Percentiles rank a stretch among this genome's conserved stretches.
Conservation (phyloP, 2,329 filamentous ascomycete genomes). For the Aspergillus unguis region DNA sequence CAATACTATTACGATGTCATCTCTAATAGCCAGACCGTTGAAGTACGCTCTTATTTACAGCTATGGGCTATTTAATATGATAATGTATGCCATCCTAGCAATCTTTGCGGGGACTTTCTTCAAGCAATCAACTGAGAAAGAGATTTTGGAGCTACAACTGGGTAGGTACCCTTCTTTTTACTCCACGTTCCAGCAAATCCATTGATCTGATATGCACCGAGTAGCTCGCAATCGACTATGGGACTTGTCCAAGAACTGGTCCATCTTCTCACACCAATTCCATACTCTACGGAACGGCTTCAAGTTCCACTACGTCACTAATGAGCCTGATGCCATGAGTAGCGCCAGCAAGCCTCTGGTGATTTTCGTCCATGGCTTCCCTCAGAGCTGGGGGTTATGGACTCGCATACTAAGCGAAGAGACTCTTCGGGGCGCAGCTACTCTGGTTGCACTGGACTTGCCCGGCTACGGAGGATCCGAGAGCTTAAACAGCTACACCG, state of each 20-base stretch:
- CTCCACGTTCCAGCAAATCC: neutral
- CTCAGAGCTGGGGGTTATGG: constrained; percentile 58
- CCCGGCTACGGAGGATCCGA: constrained; percentile 60
- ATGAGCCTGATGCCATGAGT: constrained; percentile 22
- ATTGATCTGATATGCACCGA: neutral
- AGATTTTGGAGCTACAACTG: constrained; percentile 39
- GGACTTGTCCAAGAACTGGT: constrained; percentile 50
- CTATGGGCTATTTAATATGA: constrained; percentile 38
- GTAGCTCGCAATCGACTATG: constrained; percentile 53
- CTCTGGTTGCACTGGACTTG: constrained; percentile 55
- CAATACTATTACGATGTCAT: constrained; percentile 22
- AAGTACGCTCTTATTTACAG: constrained; percentile 7
- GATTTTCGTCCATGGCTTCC: constrained; percentile 59
- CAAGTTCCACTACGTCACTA: constrained; percentile 56
- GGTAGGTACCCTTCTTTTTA: constrained; percentile 30
- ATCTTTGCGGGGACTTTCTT: constrained; percentile 38
- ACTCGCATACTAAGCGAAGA: constrained; percentile 45
- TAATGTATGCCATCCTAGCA: constrained; percentile 31
- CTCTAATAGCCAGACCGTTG: constrained; percentile 17
- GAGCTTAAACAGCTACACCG: constrained; percentile 47
- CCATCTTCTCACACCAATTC: constrained; percentile 51
- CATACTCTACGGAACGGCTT: constrained; percentile 48
- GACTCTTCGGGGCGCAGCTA: constrained; percentile 38
- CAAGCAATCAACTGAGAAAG: constrained; percentile 36
- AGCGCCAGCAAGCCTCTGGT: constrained; percentile 40